These are phyloP conservation scores for Daphne laureola DNA, from an alignment of 441 rosid genomes.

Conservation along the genomic window DNA sequence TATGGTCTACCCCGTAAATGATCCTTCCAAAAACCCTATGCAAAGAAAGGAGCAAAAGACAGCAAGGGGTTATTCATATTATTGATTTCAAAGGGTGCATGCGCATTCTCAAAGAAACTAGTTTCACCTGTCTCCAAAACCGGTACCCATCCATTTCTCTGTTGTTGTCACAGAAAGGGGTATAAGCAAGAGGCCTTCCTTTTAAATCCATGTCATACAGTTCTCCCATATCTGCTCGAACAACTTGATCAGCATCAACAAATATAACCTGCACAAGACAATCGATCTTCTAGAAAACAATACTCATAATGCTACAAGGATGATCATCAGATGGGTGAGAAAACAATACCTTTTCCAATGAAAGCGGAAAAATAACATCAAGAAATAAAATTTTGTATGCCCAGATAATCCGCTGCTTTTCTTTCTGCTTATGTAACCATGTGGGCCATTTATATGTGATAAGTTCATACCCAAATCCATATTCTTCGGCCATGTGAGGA, in stretches of 20 bases:
- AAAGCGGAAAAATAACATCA: conserved; percentile 95
- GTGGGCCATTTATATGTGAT: conserved; percentile 98
- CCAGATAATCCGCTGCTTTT: conserved; percentile 98
- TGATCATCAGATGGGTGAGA: conserved; percentile 10
- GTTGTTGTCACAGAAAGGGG: conserved; percentile 98
- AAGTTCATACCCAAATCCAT: conserved; percentile 89
- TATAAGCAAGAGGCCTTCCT: conserved; percentile 99
- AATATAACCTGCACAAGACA: conserved; percentile 73
- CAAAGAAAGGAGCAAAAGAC: not conserved
- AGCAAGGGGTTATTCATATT: not conserved
- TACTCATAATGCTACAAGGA: conserved; percentile 8
- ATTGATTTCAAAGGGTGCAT: not conserved
- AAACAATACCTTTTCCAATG: conserved; percentile 76
- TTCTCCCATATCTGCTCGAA: conserved; percentile 97
- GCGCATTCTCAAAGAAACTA: not conserved
- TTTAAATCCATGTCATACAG: conserved; percentile 94
- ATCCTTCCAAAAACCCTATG: conserved; percentile 98
- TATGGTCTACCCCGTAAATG: conserved; percentile 87
- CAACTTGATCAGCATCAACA: conserved; percentile 98
- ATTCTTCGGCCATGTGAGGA: conserved; percentile 92
- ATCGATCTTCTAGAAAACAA: conserved; percentile 12
- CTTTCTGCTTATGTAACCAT: conserved; percentile 99
- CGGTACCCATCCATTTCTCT: conserved; percentile 98
- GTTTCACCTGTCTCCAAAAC: conserved; percentile 89
- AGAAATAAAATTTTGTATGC: conserved; percentile 97